Percentiles rank a stretch among this genome's conserved stretches.
Conservation (phyloP, 495 filamentous ascomycete species). For the Penicillium egyptiacum region DNA sequence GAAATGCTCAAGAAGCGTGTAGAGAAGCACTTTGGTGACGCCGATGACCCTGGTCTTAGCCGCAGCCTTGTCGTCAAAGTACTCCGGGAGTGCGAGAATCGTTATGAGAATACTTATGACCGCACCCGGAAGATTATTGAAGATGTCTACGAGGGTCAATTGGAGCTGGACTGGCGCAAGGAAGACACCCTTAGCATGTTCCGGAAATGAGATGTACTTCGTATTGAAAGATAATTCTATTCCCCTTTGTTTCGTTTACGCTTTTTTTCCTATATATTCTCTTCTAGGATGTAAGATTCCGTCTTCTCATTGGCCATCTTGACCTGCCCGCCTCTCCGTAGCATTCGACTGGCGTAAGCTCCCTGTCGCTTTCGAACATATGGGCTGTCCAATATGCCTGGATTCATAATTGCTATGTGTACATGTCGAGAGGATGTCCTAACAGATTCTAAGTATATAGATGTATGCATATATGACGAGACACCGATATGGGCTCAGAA, state of each 20-base stretch:
- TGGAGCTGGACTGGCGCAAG: conserved; percentile 62
- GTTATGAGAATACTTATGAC: conserved; percentile 73
- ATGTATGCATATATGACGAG: too few species aligned
- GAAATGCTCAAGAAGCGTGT: conserved; percentile 84
- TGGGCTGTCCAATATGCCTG: too few species aligned
- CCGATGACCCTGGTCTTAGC: conserved; percentile 69
- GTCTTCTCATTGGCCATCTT: too few species aligned
- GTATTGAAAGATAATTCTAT: conserved; percentile 12
- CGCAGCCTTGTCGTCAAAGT: conserved; percentile 73
- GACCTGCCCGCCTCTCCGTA: too few species aligned
- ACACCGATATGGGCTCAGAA: too few species aligned
- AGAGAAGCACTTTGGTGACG: conserved; percentile 94
- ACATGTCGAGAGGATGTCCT: too few species aligned
- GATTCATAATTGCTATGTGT: too few species aligned
- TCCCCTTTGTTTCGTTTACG: conserved; percentile 16
- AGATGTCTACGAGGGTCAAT: conserved; percentile 62
- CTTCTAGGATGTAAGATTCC: not conserved
- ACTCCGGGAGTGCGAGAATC: conserved; percentile 73
- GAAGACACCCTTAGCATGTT: conserved; percentile 58
- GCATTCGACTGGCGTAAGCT: too few species aligned
- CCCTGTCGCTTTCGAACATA: too few species aligned
- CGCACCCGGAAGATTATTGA: conserved; percentile 62
- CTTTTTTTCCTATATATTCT: conserved; percentile 4
- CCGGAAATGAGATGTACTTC: conserved; percentile 34
- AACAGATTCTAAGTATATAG: too few species aligned